Evolutionary conservation across 2,329 filamentous ascomycete genomes (phyloP).

Genomic region (Lachnellula hyalina): DNA sequence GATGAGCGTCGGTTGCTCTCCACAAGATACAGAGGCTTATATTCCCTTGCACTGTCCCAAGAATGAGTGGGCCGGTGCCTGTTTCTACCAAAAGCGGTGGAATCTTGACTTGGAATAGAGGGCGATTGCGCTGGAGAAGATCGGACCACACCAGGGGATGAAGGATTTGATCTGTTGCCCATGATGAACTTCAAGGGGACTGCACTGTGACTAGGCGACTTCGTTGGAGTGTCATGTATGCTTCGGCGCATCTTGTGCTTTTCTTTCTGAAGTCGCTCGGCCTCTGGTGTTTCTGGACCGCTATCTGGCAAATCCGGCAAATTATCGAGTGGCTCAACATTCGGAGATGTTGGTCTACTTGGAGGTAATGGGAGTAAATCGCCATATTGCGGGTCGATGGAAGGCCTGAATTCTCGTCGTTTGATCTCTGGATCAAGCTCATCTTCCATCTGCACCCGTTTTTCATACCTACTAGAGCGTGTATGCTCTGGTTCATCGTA

Average conservation of each 20-base stretch:
- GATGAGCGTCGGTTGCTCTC: slow-evolving; percentile 41
- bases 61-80: slow-evolving; percentile 51
- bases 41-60: slow-evolving; percentile 62
- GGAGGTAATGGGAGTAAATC: slow-evolving; percentile 61
- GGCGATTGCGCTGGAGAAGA: slow-evolving; percentile 37
- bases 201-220: slow-evolving; percentile 44
- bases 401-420: slow-evolving; percentile 54
- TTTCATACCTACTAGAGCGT: slow-evolving; percentile 5
- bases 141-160: slow-evolving; percentile 39
- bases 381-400: slow-evolving; percentile 61
- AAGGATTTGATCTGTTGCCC: slow-evolving; percentile 35
- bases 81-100: slow-evolving; percentile 34
- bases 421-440: slow-evolving; percentile 53
- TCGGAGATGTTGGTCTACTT: slow-evolving; percentile 49
- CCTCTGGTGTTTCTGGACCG: slow-evolving; percentile 42
- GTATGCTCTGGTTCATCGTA: slow-evolving; percentile 18
- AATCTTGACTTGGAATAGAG: slow-evolving; percentile 26
- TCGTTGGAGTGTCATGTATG: slow-evolving; percentile 27
- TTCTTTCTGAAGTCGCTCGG: slow-evolving; percentile 22
- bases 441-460: slow-evolving; percentile 27
- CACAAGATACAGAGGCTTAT: slow-evolving; percentile 77
- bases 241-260: slow-evolving; percentile 20
- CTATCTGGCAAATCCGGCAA: slow-evolving; percentile 56
- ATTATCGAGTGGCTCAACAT: slow-evolving; percentile 30
- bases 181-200: slow-evolving; percentile 52